These are phyloP conservation scores for Prosopis cineraria DNA, from an alignment of 306 rosid genomes.

Conservation along the genomic window DNA sequence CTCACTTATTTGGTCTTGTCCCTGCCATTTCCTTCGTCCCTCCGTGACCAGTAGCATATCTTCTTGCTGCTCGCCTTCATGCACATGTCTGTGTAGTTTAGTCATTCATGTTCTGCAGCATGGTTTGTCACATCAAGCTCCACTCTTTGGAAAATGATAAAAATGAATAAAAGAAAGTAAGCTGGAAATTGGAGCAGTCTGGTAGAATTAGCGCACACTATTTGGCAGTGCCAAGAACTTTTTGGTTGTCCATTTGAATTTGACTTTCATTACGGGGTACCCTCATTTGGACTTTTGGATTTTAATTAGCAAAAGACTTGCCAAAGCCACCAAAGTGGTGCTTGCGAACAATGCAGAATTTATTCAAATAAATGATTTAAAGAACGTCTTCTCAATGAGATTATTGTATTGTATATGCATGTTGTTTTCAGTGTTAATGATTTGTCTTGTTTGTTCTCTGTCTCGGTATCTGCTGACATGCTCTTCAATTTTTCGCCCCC, in stretches of 20 bases:
- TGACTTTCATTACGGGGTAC: too few species aligned
- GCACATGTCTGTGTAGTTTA: slow-evolving; percentile 25
- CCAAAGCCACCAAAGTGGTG: background rate
- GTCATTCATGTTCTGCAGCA: slow-evolving; percentile 2
- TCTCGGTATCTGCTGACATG: slow-evolving; percentile 15
- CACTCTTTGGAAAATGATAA: background rate
- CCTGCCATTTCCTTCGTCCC: slow-evolving; percentile 25
- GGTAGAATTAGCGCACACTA: background rate
- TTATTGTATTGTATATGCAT: background rate
- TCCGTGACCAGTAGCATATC: slow-evolving; percentile 6
- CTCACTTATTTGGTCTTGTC: slow-evolving; percentile 45
- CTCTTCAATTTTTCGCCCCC: too few species aligned
- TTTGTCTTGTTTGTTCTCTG: background rate
- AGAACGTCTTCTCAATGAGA: background rate
- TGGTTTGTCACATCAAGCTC: slow-evolving; percentile 2
- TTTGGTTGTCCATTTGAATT: too few species aligned
- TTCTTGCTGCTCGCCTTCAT: slow-evolving; percentile 37
- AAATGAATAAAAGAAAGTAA: background rate
- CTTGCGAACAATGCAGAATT: background rate
- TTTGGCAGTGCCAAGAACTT: too few species aligned
- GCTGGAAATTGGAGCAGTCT: background rate
- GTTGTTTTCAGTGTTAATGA: background rate
- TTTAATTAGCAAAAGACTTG: too few species aligned
- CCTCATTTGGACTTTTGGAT: background rate
- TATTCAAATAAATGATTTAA: background rate